Base-by-base conservation (phyloP, 2,329 filamentous ascomycete genomes). In the Rosellinia necatrix region DNA sequence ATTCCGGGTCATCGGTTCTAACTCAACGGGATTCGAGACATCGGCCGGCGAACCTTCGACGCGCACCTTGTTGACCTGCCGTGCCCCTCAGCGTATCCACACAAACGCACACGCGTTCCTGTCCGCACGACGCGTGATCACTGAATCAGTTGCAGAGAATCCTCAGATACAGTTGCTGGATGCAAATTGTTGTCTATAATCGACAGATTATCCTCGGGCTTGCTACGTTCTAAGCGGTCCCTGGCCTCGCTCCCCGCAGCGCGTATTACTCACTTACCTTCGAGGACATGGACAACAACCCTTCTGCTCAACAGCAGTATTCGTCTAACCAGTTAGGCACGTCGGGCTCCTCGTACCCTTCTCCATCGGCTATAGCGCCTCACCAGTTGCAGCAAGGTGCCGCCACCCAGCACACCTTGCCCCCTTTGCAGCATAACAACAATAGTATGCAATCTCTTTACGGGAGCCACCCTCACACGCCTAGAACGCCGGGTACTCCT, bases 401-500 rank as follows among this genome's bases (percentile, higher is more conserved):
- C 60, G 75, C 78, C 59, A 71, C 78, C 7, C 77, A 82, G 56
- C 77, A 80, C 69, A 84, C 81, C 43, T 75, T 85, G 62, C 82
- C 82, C 40, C 81, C 82, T 63, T 72, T 85, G 38, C 75, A 77
- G 66, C 76, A 75, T 63, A 73, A 74, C 64, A 71, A 74, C 63
- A 71, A 74, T 63, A 73, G 75, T 62, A 80, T 82, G 77, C 78
- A 81, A 64, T 74, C 76, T 49, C 72, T 79, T 54, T 86, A 86
- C 74, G 80, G 80, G 56, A 83, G 75, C 67, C 81, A 85, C 70
- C 80, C 81, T 65, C 83, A 86, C 66, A 85, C 83, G 41, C 84
- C 84, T 62, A 79, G 83, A 67, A 85, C 83, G 19, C 81, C 83
- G 42, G 80, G 81, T n/a, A 85, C 84, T 13, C 83, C 84, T 32